Base-by-base conservation (phyloP, 2,329 filamentous ascomycete genomes). In the Colletotrichum sp. region DNA sequence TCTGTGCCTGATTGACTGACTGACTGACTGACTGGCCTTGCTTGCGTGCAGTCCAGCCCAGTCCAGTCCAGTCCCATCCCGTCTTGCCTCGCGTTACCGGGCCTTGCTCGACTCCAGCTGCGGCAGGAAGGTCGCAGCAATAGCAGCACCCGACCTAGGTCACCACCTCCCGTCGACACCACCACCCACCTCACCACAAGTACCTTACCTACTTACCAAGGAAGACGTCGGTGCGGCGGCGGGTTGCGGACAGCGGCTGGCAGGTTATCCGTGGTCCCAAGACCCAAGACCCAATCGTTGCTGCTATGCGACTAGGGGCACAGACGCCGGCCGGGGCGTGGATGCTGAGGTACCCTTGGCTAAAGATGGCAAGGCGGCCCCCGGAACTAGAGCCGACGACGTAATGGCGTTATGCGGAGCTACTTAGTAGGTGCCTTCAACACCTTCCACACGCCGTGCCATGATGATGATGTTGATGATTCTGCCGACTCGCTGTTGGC, bases 401-500 rank as follows among this genome's bases (percentile, higher is more conserved):
- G 74, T 75, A 75, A 75, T 75, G 73, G 70, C 64, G 64, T 60
- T 75, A 65, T 73, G 64, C 59, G 61, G 55, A 61, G 69, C 43
- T 52, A 18, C 36, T 39, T 18, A 39, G 36, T 5, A 39, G 36
- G 36, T 39, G 43, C 55, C 21, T 67, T 43, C 28, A 24, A 24
- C 32, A 64, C 21, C 61, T 43, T 60, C 34, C 28, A 73, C 28
- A 63, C 70, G 60, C 57, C 64, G 43, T 52, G n/a, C 43, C 43
- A 43, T 60, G 69, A 60, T 68, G 64, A 73, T 60, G 69, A 73
- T 67, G 43, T 21, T 73, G 68, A 72, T 36, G 73, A 75, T 59
- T 64, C 26, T 68, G 59, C 43, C 24, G 18, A 16, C 28, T 69
- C 48, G 57, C 70, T 55, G 57, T n/a, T 59, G 57, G 39, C 63